phyloP scores from a whole-genome alignment of 305 asterid genomes.

The Salvia sclarea region DNA sequence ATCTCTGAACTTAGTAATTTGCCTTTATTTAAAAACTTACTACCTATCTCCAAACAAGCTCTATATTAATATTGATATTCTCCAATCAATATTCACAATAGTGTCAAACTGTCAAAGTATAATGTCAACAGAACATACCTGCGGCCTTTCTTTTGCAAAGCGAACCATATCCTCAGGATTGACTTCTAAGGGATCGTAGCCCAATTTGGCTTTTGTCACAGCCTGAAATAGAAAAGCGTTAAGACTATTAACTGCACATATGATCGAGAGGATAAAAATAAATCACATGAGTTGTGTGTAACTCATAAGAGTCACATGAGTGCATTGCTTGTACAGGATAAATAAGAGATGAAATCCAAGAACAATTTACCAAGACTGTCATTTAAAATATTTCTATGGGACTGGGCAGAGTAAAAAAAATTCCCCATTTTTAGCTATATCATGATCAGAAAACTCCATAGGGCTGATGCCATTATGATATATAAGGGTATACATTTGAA shows the following conservation, averaged over 20 bases:
- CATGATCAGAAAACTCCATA: conserved; percentile 7
- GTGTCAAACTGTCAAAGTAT: conserved; percentile 5
- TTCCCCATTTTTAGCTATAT: neutral
- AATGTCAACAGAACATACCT: conserved; percentile 53
- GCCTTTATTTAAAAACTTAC: neutral
- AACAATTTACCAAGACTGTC: neutral
- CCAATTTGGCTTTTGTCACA: conserved; percentile 97
- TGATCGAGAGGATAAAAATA: neutral
- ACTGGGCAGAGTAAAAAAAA: conserved; percentile 17
- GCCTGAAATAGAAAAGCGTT: conserved; percentile 53
- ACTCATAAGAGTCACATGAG: conserved; percentile 6
- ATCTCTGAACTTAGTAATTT: conserved; percentile 17
- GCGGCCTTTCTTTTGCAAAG: conserved; percentile 93
- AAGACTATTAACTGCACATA: neutral
- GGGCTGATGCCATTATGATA: neutral
- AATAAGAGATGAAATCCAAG: conserved; percentile 17
- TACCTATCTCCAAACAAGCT: conserved; percentile 14
- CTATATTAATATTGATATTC: conserved; percentile 5
- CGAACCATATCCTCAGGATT: conserved; percentile 99
- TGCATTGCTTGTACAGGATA: neutral
- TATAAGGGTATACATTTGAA: neutral
- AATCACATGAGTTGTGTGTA: neutral
- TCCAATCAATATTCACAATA: conserved; percentile 21
- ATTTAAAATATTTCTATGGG: neutral
- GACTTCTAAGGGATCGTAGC: conserved; percentile 96